A percentile compares a stretch with the other conserved stretches of the same genome.
Conservation (phyloP, 2,329 filamentous ascomycete genomes). For the Pseudogymnoascus sp. region DNA sequence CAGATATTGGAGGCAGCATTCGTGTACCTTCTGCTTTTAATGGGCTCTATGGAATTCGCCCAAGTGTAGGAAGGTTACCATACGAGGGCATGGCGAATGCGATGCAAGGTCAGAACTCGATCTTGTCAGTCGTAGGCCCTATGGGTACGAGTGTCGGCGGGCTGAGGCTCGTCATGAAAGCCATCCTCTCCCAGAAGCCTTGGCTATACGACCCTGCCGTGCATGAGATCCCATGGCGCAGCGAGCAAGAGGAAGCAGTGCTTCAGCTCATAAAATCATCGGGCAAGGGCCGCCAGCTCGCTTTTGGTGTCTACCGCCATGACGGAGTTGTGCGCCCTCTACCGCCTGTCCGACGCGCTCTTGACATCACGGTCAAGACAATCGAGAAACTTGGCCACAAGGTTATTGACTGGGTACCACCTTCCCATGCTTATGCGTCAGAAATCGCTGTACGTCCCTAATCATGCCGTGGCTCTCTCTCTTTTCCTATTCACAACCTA, state of each 20-base stretch:
- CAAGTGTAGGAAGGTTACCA: constrained; percentile 30
- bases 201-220: constrained; percentile 61
- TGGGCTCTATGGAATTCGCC: constrained; percentile 32
- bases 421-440: constrained; percentile 34
- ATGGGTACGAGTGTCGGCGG: constrained; percentile 47
- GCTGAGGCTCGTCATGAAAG: constrained; percentile 46
- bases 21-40: constrained; percentile 32
- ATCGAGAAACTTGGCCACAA: constrained; percentile 46
- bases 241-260: constrained; percentile 31
- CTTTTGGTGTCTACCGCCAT: constrained; percentile 45
- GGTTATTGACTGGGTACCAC: constrained; percentile 52
- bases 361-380: constrained; percentile 41
- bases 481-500: constrained; percentile 14
- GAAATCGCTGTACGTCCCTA: constrained; percentile 33
- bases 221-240: constrained; percentile 56
- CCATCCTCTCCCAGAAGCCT: constrained; percentile 48
- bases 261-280: constrained; percentile 32
- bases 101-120: constrained; percentile 50
- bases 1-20: constrained; percentile 27
- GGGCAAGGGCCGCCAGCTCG: constrained; percentile 31
- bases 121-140: constrained; percentile 56
- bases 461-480: constrained; percentile 18
- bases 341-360: constrained; percentile 48
- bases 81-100: constrained; percentile 53
- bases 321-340: constrained; percentile 44